Evolutionary conservation across 192 early-diverging fungal species (phyloP), one percentile per base, ranked within the genome.

Genomic region (Powellomyces hirtus): DNA sequence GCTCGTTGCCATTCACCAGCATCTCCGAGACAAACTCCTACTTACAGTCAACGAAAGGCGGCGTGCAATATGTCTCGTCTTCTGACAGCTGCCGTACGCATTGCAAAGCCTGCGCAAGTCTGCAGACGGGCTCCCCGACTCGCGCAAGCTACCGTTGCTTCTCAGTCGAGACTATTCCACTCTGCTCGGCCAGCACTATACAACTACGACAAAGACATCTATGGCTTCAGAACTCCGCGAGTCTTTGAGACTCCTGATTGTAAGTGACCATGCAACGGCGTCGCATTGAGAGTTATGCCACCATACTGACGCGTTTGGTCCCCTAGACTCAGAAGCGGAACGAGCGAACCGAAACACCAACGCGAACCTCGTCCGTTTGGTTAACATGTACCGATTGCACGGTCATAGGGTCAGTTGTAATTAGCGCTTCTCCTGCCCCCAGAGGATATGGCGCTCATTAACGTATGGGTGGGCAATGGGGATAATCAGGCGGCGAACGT

Each of bases 181-280:
- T 14, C 52, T 5, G 36, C 35, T 6, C 38, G 5, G 2, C 38
- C 30, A 14, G 67, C 75, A 5, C 31, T 5, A 16, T 84, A 84
- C 72, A 74, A 84, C 68, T 97, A 95, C 74, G 90, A 93, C 50
- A 83, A 88, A 35, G 88, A 89, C 44, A 89, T 89, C 1, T 96
- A 94, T 71, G 95, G 95, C 11, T 97, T 90, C 74, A 85, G 95
- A n/a, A 82, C 86, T 5, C 90, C 92, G 40, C 85, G 87, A 22
- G 79, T 76, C 29, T 83, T 77, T 55, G 79, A 76, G 33, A 78
- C 90, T 49, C 88, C 87, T 2, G 94, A 97, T 76, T 97, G 88
- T 88, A 75, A 72, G 87, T 82, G 18, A 24, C 13, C 8, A 42
- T 42, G 40, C 8, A 42, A 11, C n/a, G n/a, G n/a, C n/a, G n/a